Percentiles rank a stretch among this genome's conserved stretches.
Conservation (phyloP, 768 basidiomycete genomes). For the Ramaria sp. region DNA sequence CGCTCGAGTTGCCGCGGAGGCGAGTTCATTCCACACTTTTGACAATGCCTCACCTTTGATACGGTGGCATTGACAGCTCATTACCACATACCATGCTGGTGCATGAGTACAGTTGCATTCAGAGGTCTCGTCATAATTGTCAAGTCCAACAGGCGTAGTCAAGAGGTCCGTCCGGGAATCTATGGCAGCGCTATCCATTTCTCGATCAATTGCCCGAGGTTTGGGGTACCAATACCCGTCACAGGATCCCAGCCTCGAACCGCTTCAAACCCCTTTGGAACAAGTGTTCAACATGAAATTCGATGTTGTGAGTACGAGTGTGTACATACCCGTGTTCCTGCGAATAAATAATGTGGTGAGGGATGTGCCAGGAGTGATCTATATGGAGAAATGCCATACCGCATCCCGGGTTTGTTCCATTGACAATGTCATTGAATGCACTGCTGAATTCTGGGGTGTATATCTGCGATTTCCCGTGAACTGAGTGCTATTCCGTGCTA, state of each 20-base stretch:
- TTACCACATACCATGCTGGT: background rate
- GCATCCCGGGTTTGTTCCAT: conserved; percentile 31
- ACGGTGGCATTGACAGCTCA: background rate
- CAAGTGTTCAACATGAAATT: background rate
- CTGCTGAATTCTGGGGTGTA: conserved; percentile 24
- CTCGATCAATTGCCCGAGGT: conserved; percentile 15
- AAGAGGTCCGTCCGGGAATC: background rate
- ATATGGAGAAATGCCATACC: conserved; percentile 16
- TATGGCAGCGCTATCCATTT: conserved; percentile 19
- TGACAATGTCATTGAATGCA: conserved; percentile 33
- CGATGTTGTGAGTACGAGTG: background rate
- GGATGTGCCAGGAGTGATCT: background rate
- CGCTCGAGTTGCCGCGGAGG: conserved; percentile 31
- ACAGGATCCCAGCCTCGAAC: conserved; percentile 5
- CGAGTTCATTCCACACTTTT: conserved; percentile 12
- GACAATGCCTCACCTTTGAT: background rate
- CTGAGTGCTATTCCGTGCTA: background rate
- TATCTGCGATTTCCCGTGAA: conserved; percentile 18
- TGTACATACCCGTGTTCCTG: conserved; percentile 4
- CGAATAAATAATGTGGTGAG: background rate
- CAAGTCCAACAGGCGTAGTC: too few relatives aligned
- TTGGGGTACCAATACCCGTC: conserved; percentile 19
- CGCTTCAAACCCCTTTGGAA: conserved; percentile 1
- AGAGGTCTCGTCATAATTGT: too few relatives aligned
- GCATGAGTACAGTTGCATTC: background rate